These are phyloP conservation scores for Cynanchum wilfordii DNA, from an alignment of 257 asterid species.

Conservation along the genomic window DNA sequence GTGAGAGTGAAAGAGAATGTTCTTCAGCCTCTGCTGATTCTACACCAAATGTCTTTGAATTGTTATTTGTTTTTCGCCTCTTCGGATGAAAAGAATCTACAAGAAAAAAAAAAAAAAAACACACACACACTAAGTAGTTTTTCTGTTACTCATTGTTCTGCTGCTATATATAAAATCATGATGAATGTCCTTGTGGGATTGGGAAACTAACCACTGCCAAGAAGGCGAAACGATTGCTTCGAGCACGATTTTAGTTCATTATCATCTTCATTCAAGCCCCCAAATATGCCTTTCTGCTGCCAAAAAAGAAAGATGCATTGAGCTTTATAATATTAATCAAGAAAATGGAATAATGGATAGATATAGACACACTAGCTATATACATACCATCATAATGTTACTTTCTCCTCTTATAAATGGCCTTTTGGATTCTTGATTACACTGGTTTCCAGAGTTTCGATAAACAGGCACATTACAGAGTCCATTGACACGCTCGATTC, in stretches of 20 bases:
- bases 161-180: neutral
- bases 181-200: neutral
- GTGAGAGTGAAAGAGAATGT: slow-evolving; percentile 49
- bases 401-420: slow-evolving; percentile 26
- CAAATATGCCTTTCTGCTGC: slow-evolving; percentile 31
- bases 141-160: neutral
- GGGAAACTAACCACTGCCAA: slow-evolving; percentile 37
- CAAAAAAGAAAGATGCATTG: neutral
- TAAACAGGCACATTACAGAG: slow-evolving; percentile 23
- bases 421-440: slow-evolving; percentile 34
- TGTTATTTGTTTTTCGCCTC: slow-evolving; percentile 59
- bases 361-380: too few species aligned
- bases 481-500: slow-evolving; percentile 25
- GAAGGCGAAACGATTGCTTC: slow-evolving; percentile 24
- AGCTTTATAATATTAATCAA: neutral
- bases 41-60: slow-evolving; percentile 29
- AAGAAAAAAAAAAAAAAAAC: neutral
- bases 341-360: too few species aligned
- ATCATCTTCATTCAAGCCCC: slow-evolving; percentile 38
- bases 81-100: slow-evolving; percentile 64
- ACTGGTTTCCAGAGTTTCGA: slow-evolving; percentile 27
- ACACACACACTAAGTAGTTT: neutral
- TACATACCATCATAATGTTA: neutral
- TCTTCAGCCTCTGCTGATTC: slow-evolving; percentile 44
- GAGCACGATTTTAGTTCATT: slow-evolving; percentile 45